Evolutionary conservation across 208 protist species (phyloP), one percentile per base, ranked within the genome.

Genomic region (Trypanosoma grayi): DNA sequence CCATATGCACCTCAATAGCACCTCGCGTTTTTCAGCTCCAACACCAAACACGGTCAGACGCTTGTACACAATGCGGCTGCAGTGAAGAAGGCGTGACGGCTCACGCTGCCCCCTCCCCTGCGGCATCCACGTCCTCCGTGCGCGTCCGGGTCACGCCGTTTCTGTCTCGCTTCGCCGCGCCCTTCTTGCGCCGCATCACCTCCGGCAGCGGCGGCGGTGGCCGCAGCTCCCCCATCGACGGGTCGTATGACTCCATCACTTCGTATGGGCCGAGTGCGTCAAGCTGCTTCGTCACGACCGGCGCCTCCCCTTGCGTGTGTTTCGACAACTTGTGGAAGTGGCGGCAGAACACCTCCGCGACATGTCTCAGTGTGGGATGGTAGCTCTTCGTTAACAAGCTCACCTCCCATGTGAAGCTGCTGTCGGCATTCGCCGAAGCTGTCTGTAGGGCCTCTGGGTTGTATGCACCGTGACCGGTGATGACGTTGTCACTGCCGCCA

Each of bases 401-500:
- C 41, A 91, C 24, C 66, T 96, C 86, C 90, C 90, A 96, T 14
- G 87, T 92, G 67, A 96, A 96, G 67, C 81, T 89, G 66, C 83
- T 80, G 46, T 96, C 90, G 11, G 90, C 84, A 71, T 96, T 93
- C 22, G 84, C 70, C 6, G 79, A 78, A 47, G 66, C 75, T 18
- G 83, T 96, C 73, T 96, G 87, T 60, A 82, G 57, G 14, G 90
- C 90, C 51, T 50, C 82, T 10, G 90, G 90, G 67, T 93, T 92
- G 70, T 92, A 94, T 11, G 83, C 73, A 8, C 90, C 90, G 40
- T 85, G 86, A 5, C 90, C 90, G 0, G 81, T 77, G 54, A 96
- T 81, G 51, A 87, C 68, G 73, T 96, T 93, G 75, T 96, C 90
- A 59, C 77, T 94, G 33, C 90, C 90, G 47, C 90, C 90, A 36